phyloP scores from a whole-genome alignment of 176 grass and related monocot genomes.

The Eremochloa ophiuroides region DNA sequence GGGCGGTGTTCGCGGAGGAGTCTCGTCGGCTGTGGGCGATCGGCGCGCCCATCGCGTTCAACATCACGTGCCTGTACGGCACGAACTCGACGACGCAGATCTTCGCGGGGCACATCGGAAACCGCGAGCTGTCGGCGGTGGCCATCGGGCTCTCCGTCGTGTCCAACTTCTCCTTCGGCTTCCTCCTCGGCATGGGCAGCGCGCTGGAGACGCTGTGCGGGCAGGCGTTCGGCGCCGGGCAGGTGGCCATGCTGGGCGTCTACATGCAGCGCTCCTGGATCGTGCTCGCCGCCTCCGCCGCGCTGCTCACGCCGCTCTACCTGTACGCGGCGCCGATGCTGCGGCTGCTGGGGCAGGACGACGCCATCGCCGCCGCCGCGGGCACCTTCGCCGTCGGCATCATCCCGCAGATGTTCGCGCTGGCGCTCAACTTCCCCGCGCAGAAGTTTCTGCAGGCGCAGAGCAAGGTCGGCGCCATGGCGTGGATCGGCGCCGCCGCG shows the following conservation, averaged over 20 bases:
- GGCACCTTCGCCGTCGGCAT: constrained; percentile 57
- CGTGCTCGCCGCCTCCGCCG: constrained; percentile 49
- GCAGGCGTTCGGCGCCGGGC: constrained; percentile 72
- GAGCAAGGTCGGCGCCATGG: constrained; percentile 63
- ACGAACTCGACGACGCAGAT: constrained; percentile 78
- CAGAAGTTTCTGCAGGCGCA: constrained; percentile 95
- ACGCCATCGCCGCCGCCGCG: constrained; percentile 41
- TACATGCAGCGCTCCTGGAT: constrained; percentile 94
- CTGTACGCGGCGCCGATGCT: constrained; percentile 46
- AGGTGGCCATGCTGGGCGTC: constrained; percentile 64
- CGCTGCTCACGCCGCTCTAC: constrained; percentile 70
- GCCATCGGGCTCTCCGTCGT: constrained; percentile 62
- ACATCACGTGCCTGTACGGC: constrained; percentile 68
- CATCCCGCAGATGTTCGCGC: constrained; percentile 80
- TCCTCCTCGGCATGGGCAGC: constrained; percentile 88
- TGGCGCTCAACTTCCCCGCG: constrained; percentile 75
- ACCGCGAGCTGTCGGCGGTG: constrained; percentile 75
- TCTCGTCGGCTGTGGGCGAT: constrained; percentile 55
- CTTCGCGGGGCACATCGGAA: constrained; percentile 75
- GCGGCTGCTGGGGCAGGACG: constrained; percentile 66
- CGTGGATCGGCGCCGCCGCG: constrained; percentile 57
- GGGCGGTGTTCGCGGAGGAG: constrained; percentile 44
- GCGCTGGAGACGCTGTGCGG: constrained; percentile 86
- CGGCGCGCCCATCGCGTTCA: constrained; percentile 74
- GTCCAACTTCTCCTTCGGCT: constrained; percentile 90